Percentiles rank a stretch among this genome's conserved stretches.
Evolutionary conservation across 1,284 basidiomycete genomes (phyloP).

Genomic region (Heterobasidion occidentale): DNA sequence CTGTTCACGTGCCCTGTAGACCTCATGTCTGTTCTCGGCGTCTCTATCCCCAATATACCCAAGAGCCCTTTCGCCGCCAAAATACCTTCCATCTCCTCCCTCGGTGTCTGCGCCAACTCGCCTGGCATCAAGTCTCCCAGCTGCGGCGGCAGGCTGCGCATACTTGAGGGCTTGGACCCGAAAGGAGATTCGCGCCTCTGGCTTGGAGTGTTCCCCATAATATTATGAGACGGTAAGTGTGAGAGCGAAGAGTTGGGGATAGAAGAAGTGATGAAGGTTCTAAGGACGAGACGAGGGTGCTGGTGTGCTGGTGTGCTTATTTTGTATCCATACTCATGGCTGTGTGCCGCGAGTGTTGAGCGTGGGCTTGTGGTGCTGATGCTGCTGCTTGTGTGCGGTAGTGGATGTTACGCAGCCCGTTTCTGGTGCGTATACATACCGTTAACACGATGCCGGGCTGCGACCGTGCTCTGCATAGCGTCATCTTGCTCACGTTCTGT

Average conservation of each 20-base stretch:
- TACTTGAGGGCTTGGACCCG: not conserved
- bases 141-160: not conserved
- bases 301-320: too few relatives aligned
- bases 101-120: not conserved
- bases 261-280: not conserved
- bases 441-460: too few relatives aligned
- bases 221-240: not conserved
- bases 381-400: too few relatives aligned
- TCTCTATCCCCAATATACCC: not conserved
- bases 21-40: not conserved
- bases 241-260: not conserved
- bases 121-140: not conserved
- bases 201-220: not conserved
- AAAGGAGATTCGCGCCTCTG: not conserved
- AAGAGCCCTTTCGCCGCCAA: not conserved
- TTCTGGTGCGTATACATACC: too few relatives aligned
- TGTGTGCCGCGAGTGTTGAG: too few relatives aligned
- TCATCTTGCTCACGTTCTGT: too few relatives aligned
- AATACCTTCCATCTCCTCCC: not conserved
- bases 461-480: too few relatives aligned
- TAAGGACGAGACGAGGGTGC: too few relatives aligned
- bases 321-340: too few relatives aligned
- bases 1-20: not conserved
- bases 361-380: too few relatives aligned
- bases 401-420: too few relatives aligned